Evolutionary conservation across 495 filamentous ascomycete species (phyloP).

Genomic region (Cladorrhinum samala): DNA sequence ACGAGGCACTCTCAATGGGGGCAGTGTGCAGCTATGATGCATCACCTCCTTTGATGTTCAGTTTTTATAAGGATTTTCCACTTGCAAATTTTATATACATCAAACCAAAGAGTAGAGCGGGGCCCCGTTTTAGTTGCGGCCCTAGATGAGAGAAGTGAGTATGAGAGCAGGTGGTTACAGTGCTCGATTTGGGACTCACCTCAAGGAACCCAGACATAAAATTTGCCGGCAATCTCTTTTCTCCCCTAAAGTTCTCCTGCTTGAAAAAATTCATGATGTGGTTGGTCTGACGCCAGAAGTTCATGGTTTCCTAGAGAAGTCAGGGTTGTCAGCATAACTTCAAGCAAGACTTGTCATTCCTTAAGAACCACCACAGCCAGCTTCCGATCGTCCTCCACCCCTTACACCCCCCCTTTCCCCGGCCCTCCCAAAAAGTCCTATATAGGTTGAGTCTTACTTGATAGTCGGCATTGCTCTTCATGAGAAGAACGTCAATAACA

Average conservation of each 20-base stretch:
- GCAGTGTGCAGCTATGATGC: not conserved
- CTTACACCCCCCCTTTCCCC: not conserved
- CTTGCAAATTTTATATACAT: conserved; percentile 31
- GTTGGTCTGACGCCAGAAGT: conserved; percentile 96
- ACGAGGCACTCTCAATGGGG: conserved; percentile 5
- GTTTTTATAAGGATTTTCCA: conserved; percentile 6
- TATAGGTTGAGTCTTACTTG: conserved; percentile 48
- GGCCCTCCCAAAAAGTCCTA: not conserved
- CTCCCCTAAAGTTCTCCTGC: conserved; percentile 64
- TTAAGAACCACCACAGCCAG: no score
- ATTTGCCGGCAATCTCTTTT: conserved; percentile 71
- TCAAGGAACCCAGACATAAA: conserved; percentile 94
- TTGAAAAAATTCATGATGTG: conserved; percentile 98
- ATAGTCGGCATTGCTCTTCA: conserved; percentile 82
- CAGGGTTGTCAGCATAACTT: conserved; percentile 5
- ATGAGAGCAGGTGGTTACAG: not conserved
- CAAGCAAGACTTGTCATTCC: not conserved
- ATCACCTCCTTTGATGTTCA: not conserved
- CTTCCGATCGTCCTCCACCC: not conserved
- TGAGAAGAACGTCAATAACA: conserved; percentile 81
- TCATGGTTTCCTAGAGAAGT: conserved; percentile 79
- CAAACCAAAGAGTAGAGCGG: conserved; percentile 11
- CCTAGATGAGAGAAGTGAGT: conserved; percentile 28
- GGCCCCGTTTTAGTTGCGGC: conserved; percentile 42
- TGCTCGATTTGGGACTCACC: conserved; percentile 37